phyloP scores from a whole-genome alignment of 2,329 filamentous ascomycete species.

The Lasiodiplodia sp. region DNA sequence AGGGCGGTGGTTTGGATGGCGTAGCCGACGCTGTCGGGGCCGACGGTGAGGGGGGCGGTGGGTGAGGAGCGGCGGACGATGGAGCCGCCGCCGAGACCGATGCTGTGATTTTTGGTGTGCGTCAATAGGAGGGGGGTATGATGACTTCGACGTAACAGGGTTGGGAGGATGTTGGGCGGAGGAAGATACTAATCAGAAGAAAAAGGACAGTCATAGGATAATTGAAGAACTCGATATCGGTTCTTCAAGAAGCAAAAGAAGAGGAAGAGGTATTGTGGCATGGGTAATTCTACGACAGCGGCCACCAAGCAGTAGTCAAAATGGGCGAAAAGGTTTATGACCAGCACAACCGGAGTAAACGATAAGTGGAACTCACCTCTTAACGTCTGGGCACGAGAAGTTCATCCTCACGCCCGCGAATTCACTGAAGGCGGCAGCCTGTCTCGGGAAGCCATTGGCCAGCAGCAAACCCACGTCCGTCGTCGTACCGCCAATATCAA shows the following conservation, averaged over 20 bases:
- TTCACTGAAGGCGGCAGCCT: constrained; percentile 66
- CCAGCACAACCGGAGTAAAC: background rate
- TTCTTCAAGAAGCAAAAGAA: background rate
- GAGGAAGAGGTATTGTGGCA: background rate
- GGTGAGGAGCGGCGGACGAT: constrained; percentile 38
- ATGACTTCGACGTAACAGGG: background rate
- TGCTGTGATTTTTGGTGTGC: no score
- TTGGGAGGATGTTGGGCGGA: background rate
- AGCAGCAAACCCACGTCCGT: constrained; percentile 68
- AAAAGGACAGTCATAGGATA: background rate
- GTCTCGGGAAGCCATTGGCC: constrained; percentile 66
- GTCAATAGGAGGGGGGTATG: background rate
- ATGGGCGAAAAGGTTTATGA: background rate
- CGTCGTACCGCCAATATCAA: constrained; percentile 72
- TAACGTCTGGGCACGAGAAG: constrained; percentile 55
- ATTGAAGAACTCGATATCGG: background rate
- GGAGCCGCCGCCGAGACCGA: constrained; percentile 65
- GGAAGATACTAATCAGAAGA: background rate
- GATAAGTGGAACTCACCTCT: constrained; percentile 43
- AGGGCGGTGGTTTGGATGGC: constrained; percentile 56
- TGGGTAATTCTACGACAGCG: no score
- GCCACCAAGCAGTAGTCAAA: no score
- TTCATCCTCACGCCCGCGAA: constrained; percentile 66
- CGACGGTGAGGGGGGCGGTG: constrained; percentile 52
- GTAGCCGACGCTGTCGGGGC: constrained; percentile 65